Percentiles rank a stretch among this genome's conserved stretches.
phyloP scores from a whole-genome alignment of 2,329 filamentous ascomycete genomes.

The Ophiostoma montium region DNA sequence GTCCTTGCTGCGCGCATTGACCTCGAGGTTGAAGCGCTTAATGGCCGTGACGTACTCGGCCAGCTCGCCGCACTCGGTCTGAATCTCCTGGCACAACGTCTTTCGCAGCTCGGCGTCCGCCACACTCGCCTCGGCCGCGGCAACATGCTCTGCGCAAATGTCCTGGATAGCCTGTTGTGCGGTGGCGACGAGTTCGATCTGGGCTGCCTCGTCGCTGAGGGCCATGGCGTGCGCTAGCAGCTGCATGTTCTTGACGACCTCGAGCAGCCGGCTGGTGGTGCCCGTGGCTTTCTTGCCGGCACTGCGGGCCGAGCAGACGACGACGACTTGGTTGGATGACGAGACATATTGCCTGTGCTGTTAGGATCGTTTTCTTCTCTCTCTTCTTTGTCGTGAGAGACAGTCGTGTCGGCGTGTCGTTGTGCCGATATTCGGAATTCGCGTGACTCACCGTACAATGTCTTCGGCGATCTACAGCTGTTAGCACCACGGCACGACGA shows the following conservation, averaged over 20 bases:
- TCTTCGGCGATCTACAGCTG: constrained; percentile 15
- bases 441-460: constrained; percentile 13
- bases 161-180: constrained; percentile 65
- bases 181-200: constrained; percentile 41
- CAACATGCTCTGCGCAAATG: constrained; percentile 70
- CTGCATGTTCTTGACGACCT: constrained; percentile 44
- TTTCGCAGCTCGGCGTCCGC: constrained; percentile 40
- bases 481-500: too few species aligned
- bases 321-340: constrained; percentile 57
- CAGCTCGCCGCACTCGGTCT: constrained; percentile 67
- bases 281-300: constrained; percentile 89
- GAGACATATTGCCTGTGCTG: constrained; percentile 10
- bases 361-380: too few species aligned
- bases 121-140: constrained; percentile 53
- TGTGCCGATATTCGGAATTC: background rate
- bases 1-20: constrained; percentile 66
- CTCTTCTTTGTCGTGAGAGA: too few species aligned
- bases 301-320: constrained; percentile 92
- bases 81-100: constrained; percentile 50
- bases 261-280: constrained; percentile 74
- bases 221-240: constrained; percentile 35
- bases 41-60: constrained; percentile 56
- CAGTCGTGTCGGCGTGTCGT: too few species aligned
- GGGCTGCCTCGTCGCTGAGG: constrained; percentile 33
- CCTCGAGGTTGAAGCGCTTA: constrained; percentile 55